Conservation (phyloP, 352 stramenopile species). For the Phytophthora cactorum region DNA sequence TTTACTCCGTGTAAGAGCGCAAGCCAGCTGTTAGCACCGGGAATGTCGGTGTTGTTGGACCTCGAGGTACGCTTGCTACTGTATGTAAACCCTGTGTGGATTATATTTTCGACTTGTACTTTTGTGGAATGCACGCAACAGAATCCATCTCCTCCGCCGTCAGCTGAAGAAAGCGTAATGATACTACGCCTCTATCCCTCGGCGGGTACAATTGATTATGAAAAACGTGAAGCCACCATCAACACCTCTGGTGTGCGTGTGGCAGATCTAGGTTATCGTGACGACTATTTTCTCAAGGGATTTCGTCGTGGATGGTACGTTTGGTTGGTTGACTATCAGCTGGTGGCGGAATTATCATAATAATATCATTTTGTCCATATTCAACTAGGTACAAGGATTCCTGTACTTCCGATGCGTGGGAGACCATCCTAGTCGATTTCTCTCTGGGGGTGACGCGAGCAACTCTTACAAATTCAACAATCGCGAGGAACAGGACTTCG, state of each 20-base stretch:
- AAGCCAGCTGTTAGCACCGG: conserved; percentile 11
- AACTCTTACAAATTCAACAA: conserved; percentile 20
- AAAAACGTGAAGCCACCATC: conserved; percentile 4
- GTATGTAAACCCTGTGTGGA: not conserved
- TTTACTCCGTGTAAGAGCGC: conserved; percentile 8
- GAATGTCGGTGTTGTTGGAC: conserved; percentile 18
- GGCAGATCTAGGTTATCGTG: conserved; percentile 13
- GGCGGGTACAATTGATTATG: conserved; percentile 1
- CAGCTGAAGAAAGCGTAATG: conserved; percentile 10
- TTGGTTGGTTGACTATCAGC: not conserved
- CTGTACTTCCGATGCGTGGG: conserved; percentile 19
- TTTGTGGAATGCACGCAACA: not conserved
- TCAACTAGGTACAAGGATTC: conserved; percentile 7
- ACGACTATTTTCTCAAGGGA: conserved; percentile 18
- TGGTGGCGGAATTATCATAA: not conserved
- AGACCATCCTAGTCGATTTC: not conserved
- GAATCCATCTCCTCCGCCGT: conserved; percentile 18
- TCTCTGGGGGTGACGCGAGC: conserved; percentile 11
- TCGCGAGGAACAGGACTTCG: conserved; percentile 17
- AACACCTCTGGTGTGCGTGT: conserved; percentile 11
- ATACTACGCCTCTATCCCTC: conserved; percentile 12
- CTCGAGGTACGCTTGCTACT: conserved; percentile 11
- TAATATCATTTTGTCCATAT: not conserved
- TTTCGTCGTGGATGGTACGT: conserved; percentile 29
- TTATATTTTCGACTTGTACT: not conserved